These are phyloP conservation scores for Sugiyamaella marilandica DNA, from an alignment of 805 yeast species.

Conservation along the genomic window DNA sequence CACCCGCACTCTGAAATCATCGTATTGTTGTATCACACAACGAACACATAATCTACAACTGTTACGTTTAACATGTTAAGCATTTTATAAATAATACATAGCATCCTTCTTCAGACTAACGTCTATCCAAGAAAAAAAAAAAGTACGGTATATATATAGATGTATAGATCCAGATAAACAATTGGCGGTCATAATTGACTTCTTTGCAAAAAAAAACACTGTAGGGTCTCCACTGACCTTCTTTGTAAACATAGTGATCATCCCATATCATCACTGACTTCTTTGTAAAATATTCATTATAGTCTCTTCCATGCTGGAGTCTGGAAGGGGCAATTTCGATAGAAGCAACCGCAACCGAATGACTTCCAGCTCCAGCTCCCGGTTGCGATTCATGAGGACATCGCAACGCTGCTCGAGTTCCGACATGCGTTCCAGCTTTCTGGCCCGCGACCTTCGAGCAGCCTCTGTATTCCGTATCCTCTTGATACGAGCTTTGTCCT, in stretches of 20 bases:
- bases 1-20: too few species aligned
- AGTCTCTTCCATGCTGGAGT: not conserved
- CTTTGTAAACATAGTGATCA: not conserved
- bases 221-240: not conserved
- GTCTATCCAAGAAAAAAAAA: not conserved
- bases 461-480: slow-evolving; percentile 85
- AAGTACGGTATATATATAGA: not conserved
- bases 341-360: slow-evolving; percentile 14
- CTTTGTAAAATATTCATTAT: slow-evolving; percentile 1
- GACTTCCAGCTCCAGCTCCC: slow-evolving; percentile 21
- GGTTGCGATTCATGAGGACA: slow-evolving; percentile 40
- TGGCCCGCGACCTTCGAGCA: slow-evolving; percentile 88
- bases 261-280: not conserved
- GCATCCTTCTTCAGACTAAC: not conserved
- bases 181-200: not conserved
- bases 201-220: not conserved
- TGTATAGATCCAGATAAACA: not conserved
- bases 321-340: slow-evolving; percentile 8
- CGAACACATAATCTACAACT: too few species aligned
- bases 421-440: slow-evolving; percentile 86
- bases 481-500: slow-evolving; percentile 56
- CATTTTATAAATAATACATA: slow-evolving; percentile 3
- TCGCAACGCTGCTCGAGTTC: slow-evolving; percentile 82
- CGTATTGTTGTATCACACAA: too few species aligned
- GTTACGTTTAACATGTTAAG: not conserved